These are phyloP conservation scores for Penicillium sp. DNA, from an alignment of 2,329 filamentous ascomycete genomes.

Conservation along the genomic window DNA sequence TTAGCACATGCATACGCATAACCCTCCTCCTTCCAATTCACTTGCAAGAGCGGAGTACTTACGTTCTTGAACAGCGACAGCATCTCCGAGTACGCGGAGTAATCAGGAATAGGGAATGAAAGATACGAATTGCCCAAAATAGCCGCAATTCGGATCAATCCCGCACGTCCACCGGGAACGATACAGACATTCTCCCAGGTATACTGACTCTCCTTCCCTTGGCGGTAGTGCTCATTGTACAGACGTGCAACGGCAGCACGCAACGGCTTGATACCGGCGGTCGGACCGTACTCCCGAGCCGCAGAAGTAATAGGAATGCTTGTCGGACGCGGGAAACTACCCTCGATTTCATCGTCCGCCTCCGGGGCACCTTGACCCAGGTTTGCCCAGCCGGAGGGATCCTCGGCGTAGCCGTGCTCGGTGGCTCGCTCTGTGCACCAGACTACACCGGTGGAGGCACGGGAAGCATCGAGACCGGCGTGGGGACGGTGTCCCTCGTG, in stretches of 20 bases:
- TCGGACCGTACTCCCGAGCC: conserved; percentile 89
- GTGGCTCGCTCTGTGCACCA: conserved; percentile 76
- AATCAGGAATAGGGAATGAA: conserved; percentile 93
- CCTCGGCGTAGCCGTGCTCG: conserved; percentile 85
- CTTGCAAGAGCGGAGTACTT: conserved; percentile 19
- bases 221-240: conserved; percentile 90
- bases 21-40: background rate
- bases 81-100: conserved; percentile 98
- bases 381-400: conserved; percentile 87
- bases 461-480: conserved; percentile 84
- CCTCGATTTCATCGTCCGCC: conserved; percentile 89
- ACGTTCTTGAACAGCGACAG: conserved; percentile 87
- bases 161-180: conserved; percentile 89
- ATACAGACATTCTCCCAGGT: conserved; percentile 98
- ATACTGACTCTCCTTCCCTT: conserved; percentile 87
- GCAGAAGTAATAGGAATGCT: conserved; percentile 78
- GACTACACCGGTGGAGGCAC: conserved; percentile 90
- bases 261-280: conserved; percentile 89
- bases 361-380: conserved; percentile 92
- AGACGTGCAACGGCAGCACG: conserved; percentile 86
- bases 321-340: conserved; percentile 82
- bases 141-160: conserved; percentile 91
- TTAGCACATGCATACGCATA: background rate
- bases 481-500: conserved; percentile 92
- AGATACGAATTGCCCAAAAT: conserved; percentile 91